These are phyloP conservation scores for Rubia peregrina DNA, from an alignment of 305 asterid genomes.

Conservation along the genomic window DNA sequence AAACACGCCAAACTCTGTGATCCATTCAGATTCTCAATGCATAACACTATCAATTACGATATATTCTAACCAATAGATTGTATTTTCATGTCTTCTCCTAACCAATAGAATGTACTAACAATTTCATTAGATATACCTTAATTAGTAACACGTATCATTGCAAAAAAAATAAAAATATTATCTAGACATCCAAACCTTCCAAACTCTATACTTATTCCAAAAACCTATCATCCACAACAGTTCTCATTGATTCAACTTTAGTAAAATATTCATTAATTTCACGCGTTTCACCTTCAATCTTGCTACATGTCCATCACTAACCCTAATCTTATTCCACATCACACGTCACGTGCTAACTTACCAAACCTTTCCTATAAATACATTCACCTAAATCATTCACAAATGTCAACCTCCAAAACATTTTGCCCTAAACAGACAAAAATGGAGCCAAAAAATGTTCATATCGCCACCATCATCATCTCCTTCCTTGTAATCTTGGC, in stretches of 20 bases:
- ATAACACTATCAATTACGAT: background rate
- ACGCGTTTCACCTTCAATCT: slow-evolving; percentile 15
- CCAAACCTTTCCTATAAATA: background rate
- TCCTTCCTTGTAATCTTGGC: slow-evolving; percentile 13
- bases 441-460: slow-evolving; percentile 16
- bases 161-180: background rate
- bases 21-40: background rate
- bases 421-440: background rate
- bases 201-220: background rate
- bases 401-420: background rate
- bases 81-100: background rate
- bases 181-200: background rate
- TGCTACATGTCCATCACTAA: slow-evolving; percentile 22
- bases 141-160: background rate
- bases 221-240: background rate
- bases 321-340: background rate
- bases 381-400: background rate
- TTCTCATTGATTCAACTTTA: background rate
- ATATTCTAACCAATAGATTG: background rate
- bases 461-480: slow-evolving; percentile 6
- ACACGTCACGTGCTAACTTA: background rate
- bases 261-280: background rate
- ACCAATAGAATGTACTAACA: too few relatives aligned
- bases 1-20: background rate
- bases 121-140: background rate